phyloP scores from a whole-genome alignment of 140 eudicot genomes.

The Flaveria floridana region DNA sequence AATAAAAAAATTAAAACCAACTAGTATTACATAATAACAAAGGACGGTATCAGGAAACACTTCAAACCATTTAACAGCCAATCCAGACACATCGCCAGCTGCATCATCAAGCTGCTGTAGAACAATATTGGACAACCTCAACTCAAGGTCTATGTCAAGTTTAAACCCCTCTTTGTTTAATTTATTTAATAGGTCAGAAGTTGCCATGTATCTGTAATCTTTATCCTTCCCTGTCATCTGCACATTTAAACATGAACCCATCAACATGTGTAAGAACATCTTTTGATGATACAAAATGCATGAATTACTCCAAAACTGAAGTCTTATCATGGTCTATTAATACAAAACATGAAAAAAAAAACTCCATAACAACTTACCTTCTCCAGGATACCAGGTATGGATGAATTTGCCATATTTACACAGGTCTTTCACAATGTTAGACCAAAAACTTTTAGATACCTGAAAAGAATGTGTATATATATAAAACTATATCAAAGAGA shows the following conservation, averaged over 20 bases:
- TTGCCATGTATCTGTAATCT: slow-evolving; percentile 98
- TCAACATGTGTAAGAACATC: slow-evolving; percentile 14
- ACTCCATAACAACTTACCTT: slow-evolving; percentile 47
- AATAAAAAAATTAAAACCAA: not conserved
- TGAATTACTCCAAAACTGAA: not conserved
- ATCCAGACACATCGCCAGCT: slow-evolving; percentile 96
- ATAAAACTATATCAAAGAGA: not conserved
- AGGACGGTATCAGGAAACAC: slow-evolving; percentile 18
- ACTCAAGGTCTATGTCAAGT: slow-evolving; percentile 78
- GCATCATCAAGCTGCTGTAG: slow-evolving; percentile 98
- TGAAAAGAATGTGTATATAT: slow-evolving; percentile 19
- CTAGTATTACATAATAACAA: slow-evolving; percentile 15
- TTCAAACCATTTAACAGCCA: slow-evolving; percentile 89
- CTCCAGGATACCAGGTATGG: slow-evolving; percentile 73
- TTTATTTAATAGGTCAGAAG: slow-evolving; percentile 89
- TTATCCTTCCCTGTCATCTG: slow-evolving; percentile 99
- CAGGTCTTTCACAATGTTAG: slow-evolving; percentile 15
- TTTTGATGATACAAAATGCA: not conserved
- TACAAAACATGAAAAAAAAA: not conserved
- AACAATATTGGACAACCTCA: slow-evolving; percentile 70
- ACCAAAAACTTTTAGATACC: slow-evolving; percentile 17
- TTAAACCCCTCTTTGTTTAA: slow-evolving; percentile 84
- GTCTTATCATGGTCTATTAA: not conserved
- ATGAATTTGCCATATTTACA: slow-evolving; percentile 64
- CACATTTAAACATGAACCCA: slow-evolving; percentile 22